Percentiles rank a stretch among this genome's conserved stretches.
These are phyloP conservation scores for Neurospora sp. DNA, from an alignment of 495 filamentous ascomycete genomes.

Conservation along the genomic window DNA sequence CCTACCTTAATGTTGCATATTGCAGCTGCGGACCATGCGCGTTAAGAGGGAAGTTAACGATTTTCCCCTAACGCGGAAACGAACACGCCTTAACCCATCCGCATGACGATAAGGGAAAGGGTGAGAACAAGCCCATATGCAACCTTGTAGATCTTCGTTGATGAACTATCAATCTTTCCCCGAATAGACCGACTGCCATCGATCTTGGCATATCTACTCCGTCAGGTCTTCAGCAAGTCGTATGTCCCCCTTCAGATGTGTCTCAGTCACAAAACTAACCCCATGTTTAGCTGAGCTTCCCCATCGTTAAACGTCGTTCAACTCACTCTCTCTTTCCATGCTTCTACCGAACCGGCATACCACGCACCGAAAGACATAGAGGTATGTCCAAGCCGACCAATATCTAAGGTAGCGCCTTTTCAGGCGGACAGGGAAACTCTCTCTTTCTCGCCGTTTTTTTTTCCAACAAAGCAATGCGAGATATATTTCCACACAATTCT, in stretches of 20 bases:
- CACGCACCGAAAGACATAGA: background rate
- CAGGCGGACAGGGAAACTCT: background rate
- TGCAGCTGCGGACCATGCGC: too few species aligned
- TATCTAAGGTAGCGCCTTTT: background rate
- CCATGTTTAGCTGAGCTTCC: background rate
- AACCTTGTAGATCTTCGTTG: background rate
- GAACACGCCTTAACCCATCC: background rate
- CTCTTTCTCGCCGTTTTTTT: background rate
- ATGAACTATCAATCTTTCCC: background rate
- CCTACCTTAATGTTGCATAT: too few species aligned
- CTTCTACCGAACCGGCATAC: background rate
- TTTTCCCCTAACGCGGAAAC: too few species aligned
- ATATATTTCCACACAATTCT: background rate
- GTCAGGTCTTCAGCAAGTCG: background rate
- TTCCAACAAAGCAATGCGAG: background rate
- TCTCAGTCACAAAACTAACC: background rate
- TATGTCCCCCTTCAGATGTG: background rate
- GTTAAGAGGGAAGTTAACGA: too few species aligned
- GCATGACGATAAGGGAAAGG: background rate
- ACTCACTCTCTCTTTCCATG: background rate
- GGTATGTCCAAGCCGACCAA: background rate
- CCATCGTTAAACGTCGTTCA: background rate
- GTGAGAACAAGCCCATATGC: background rate
- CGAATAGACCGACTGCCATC: background rate
- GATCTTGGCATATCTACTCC: background rate